Percentiles rank a stretch among this genome's conserved stretches.
Conservation (phyloP, 495 filamentous ascomycete species). For the Neurospora discreta region DNA sequence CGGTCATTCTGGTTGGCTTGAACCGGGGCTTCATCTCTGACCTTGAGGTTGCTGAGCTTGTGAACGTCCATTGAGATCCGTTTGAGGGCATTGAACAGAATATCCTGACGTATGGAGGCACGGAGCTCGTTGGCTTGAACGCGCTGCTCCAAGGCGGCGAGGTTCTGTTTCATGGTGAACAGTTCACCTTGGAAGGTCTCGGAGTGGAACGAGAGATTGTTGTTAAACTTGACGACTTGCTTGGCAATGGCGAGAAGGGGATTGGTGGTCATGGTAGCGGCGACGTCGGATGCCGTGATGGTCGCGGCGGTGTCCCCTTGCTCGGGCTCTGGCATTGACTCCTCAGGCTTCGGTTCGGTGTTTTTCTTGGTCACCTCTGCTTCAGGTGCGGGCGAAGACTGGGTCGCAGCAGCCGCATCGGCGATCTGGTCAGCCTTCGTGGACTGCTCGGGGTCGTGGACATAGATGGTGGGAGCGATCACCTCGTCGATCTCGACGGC, state of each 20-base stretch:
- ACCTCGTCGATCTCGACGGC: neutral
- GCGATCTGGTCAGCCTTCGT: neutral
- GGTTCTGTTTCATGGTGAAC: neutral
- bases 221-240: neutral
- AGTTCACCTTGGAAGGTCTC: neutral
- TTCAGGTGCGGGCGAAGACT: neutral
- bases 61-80: conserved; percentile 8
- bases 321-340: neutral
- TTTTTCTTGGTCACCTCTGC: neutral
- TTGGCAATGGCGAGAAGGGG: neutral
- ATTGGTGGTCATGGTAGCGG: neutral
- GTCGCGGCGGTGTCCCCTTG: neutral
- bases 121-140: conserved; percentile 6
- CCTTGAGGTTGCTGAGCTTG: neutral
- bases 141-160: conserved; percentile 3
- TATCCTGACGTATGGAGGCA: conserved; percentile 7
- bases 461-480: neutral
- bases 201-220: neutral
- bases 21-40: too few species aligned
- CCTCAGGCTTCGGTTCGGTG: neutral
- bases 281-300: neutral
- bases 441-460: neutral
- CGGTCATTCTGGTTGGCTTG: neutral
- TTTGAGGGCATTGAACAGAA: conserved; percentile 13
- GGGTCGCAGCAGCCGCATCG: neutral